phyloP scores from a whole-genome alignment of 495 filamentous ascomycete genomes.

The Xylona heveae region DNA sequence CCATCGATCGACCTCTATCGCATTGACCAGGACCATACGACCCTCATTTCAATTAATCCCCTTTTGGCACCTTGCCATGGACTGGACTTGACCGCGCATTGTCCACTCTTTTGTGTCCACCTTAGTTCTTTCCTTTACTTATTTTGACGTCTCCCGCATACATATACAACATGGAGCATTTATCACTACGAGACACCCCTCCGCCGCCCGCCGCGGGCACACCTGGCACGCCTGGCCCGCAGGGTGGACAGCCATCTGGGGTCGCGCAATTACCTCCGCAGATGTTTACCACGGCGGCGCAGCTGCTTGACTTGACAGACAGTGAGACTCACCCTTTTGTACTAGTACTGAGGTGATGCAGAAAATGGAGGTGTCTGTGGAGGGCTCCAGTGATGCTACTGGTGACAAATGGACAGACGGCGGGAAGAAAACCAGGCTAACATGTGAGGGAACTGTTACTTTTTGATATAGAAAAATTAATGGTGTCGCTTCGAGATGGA shows the following conservation, averaged over 20 bases:
- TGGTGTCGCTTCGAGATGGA: slow-evolving; percentile 76
- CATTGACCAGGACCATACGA: no score
- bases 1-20: no score
- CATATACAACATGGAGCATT: slow-evolving; percentile 3
- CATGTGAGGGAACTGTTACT: slow-evolving; percentile 5
- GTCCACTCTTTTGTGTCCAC: not conserved
- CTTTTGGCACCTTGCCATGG: no score
- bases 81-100: no score
- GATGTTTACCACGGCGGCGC: slow-evolving; percentile 97
- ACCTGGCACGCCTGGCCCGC: slow-evolving; percentile 11
- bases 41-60: no score
- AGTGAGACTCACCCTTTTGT: slow-evolving; percentile 35
- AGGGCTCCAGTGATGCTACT: no score
- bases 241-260: slow-evolving; percentile 9
- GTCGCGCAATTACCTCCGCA: slow-evolving; percentile 44
- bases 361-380: no score
- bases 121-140: not conserved
- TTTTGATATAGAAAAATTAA: slow-evolving; percentile 58
- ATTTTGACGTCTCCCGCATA: not conserved
- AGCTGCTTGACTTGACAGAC: slow-evolving; percentile 86
- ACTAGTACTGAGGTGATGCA: not conserved
- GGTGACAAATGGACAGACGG: slow-evolving; percentile 2
- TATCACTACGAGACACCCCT: slow-evolving; percentile 2
- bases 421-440: not conserved
- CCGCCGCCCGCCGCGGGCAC: not conserved